phyloP scores from a whole-genome alignment of 768 basidiomycete genomes.

The Ephemerocybe angulata region DNA sequence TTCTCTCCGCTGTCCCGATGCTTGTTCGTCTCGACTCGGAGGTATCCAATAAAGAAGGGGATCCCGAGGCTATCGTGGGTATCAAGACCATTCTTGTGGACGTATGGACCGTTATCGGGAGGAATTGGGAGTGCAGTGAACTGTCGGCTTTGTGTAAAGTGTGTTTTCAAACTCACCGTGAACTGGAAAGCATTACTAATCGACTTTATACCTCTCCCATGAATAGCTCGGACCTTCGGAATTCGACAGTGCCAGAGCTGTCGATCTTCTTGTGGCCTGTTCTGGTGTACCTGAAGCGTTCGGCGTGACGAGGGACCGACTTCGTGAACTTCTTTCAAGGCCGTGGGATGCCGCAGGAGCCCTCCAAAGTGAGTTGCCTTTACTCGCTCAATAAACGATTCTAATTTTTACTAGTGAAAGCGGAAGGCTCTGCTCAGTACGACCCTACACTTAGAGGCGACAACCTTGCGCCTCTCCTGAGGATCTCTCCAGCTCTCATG shows the following conservation, averaged over 20 bases:
- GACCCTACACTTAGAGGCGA: slow-evolving; percentile 61
- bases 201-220: not conserved
- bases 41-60: not conserved
- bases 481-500: slow-evolving; percentile 84
- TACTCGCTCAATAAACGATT: slow-evolving; percentile 1
- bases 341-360: slow-evolving; percentile 77
- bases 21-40: slow-evolving; percentile 60
- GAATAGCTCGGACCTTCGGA: slow-evolving; percentile 22
- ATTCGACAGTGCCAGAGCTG: slow-evolving; percentile 50
- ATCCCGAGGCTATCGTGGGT: slow-evolving; percentile 11
- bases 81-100: slow-evolving; percentile 62
- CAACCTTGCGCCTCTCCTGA: slow-evolving; percentile 69
- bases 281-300: slow-evolving; percentile 58
- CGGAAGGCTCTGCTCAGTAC: slow-evolving; percentile 49
- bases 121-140: slow-evolving; percentile 1
- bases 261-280: slow-evolving; percentile 53
- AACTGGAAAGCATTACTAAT: too few relatives aligned
- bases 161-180: not conserved
- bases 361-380: slow-evolving; percentile 57
- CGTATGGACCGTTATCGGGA: slow-evolving; percentile 65
- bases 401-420: slow-evolving; percentile 34
- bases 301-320: slow-evolving; percentile 53
- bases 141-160: not conserved
- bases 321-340: slow-evolving; percentile 51
- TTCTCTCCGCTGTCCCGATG: slow-evolving; percentile 84